Percentiles rank a stretch among this genome's conserved stretches.
These are phyloP conservation scores for Fusarium floridanum DNA, from an alignment of 2,329 filamentous ascomycete genomes.

Conservation along the genomic window DNA sequence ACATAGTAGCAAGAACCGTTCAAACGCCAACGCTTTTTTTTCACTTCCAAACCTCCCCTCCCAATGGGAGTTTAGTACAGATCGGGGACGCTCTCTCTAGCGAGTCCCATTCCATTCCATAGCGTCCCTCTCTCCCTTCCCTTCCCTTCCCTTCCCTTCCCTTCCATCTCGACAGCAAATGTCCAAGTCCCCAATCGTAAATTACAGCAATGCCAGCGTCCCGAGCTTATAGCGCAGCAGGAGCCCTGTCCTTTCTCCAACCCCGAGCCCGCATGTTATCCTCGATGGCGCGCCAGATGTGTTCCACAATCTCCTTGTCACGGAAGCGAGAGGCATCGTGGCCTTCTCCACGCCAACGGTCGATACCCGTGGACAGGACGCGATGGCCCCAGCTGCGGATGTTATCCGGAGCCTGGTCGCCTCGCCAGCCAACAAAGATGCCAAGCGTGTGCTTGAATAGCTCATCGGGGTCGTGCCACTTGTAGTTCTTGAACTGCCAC, in stretches of 20 bases:
- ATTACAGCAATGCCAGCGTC: not conserved
- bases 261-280: conserved; percentile 86
- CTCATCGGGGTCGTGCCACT: conserved; percentile 90
- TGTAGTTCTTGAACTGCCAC: conserved; percentile 99
- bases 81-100: conserved; percentile 22
- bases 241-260: conserved; percentile 81
- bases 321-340: conserved; percentile 76
- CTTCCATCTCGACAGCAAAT: not conserved
- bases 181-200: conserved; percentile 9
- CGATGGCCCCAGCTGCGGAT: conserved; percentile 89
- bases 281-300: conserved; percentile 92
- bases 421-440: conserved; percentile 91
- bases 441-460: conserved; percentile 91
- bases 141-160: not conserved
- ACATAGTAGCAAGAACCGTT: conserved; percentile 41
- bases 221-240: conserved; percentile 60
- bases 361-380: conserved; percentile 83
- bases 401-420: conserved; percentile 81
- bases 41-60: conserved; percentile 30
- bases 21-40: conserved; percentile 49
- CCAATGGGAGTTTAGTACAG: conserved; percentile 34
- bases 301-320: conserved; percentile 92
- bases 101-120: conserved; percentile 6
- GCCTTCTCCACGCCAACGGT: conserved; percentile 78
- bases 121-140: conserved; percentile 6